These are phyloP conservation scores for Dipodascus albidus DNA, from an alignment of 805 yeast species.

Conservation along the genomic window DNA sequence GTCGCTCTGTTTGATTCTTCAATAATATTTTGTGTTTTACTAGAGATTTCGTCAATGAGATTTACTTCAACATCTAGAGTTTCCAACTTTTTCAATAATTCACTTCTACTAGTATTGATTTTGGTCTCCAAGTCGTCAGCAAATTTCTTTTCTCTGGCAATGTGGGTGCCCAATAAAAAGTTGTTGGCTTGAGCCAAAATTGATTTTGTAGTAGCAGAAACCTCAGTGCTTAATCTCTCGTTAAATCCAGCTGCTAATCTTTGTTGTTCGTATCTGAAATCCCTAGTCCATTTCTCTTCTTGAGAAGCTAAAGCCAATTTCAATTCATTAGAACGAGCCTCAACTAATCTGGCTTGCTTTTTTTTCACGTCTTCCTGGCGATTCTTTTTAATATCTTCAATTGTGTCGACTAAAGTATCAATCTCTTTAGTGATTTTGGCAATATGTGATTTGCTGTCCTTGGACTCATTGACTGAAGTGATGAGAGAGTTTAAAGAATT, in stretches of 20 bases:
- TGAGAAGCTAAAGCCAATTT: constrained; percentile 27
- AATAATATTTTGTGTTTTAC: constrained; percentile 28
- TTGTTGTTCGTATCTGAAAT: constrained; percentile 50
- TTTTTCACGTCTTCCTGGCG: constrained; percentile 15
- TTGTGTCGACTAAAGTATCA: constrained; percentile 13
- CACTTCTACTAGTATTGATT: constrained; percentile 65
- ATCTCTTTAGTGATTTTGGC: constrained; percentile 16
- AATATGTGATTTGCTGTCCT: constrained; percentile 18
- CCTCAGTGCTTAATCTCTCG: constrained; percentile 46
- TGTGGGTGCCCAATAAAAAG: constrained; percentile 52
- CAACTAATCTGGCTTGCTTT: constrained; percentile 20
- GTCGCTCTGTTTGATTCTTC: constrained; percentile 30
- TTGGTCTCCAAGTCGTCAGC: constrained; percentile 43
- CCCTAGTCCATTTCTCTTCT: constrained; percentile 46
- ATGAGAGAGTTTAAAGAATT: constrained; percentile 26
- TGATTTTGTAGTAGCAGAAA: constrained; percentile 53
- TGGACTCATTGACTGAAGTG: constrained; percentile 27
- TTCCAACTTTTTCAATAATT: constrained; percentile 59
- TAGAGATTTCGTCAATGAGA: constrained; percentile 31
- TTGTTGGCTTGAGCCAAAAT: constrained; percentile 64
- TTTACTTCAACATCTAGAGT: constrained; percentile 48
- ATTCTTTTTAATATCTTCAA: constrained; percentile 11
- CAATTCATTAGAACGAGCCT: constrained; percentile 18
- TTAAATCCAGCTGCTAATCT: constrained; percentile 50
- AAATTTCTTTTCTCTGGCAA: constrained; percentile 59